A percentile compares a stretch with the other conserved stretches of the same genome.
phyloP scores from a whole-genome alignment of 176 grass and related monocot genomes.

The Raddia guianensis region DNA sequence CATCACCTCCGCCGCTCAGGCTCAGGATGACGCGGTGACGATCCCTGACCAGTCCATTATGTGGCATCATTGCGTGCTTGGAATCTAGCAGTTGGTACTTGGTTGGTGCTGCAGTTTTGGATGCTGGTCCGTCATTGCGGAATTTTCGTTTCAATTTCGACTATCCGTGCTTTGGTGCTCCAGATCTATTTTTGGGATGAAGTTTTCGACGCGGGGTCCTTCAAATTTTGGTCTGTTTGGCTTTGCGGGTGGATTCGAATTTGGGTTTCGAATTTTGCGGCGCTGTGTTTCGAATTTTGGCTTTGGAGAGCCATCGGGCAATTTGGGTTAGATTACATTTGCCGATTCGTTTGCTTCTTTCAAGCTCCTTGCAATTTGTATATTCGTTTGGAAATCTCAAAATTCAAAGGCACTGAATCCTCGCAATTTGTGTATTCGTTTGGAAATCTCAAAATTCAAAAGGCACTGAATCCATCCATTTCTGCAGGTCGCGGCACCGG shows the following conservation, averaged over 20 bases:
- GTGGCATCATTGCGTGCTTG: not conserved
- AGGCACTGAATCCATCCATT: not conserved
- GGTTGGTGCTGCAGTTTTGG: not conserved
- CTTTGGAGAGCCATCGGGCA: not conserved
- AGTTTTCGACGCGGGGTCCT: too few species aligned
- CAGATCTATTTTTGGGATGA: not conserved
- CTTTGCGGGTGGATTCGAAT: not conserved
- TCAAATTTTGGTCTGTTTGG: too few species aligned
- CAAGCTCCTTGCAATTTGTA: not conserved
- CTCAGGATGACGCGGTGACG: not conserved
- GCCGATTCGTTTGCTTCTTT: not conserved
- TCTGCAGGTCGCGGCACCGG: constrained; percentile 20
- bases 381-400: not conserved
- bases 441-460: not conserved
- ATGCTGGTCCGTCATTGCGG: too few species aligned
- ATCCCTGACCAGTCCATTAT: not conserved
- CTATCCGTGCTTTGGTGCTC: not conserved
- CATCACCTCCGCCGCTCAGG: not conserved
- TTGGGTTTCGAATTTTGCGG: not conserved
- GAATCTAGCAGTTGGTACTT: too few species aligned
- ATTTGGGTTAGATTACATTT: not conserved
- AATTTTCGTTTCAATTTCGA: not conserved
- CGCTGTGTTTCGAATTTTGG: not conserved
- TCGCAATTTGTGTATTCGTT: not conserved
- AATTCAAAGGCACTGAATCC: not conserved